Evolutionary conservation across 1,139 yeast species (phyloP), one percentile per base, ranked within the genome.

Genomic region (Eremothecium gossypii): DNA sequence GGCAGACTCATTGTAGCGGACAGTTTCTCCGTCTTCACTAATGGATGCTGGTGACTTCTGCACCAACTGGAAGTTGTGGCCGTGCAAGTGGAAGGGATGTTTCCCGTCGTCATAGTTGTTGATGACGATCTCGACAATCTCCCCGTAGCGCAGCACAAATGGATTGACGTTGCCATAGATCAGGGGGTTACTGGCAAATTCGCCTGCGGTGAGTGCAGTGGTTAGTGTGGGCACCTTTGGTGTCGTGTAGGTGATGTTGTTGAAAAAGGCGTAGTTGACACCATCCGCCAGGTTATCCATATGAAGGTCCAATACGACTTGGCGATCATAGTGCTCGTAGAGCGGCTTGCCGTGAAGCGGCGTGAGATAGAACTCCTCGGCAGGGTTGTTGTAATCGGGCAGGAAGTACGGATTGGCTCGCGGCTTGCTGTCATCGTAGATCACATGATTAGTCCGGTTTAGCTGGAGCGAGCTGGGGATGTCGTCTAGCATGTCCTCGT

Each of bases 1-100:
- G 30, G 68, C 54, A 6, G 61, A 55, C 9, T 70, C 73, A 47
- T 79, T 73, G 52, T 68, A 81, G 11, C 74, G 67, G 20, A 71
- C 70, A 36, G 83, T 83, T 17, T 76, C 83, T 32, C 47, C 52
- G 35, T 49, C 57, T 32, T 63, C 73, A 23, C 48, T 52, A 27
- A 51, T 50, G 32, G 49, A 51, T 1, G 66, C 72, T 12, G 63
- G 69, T 8, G 82, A 78, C 60, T 85, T 74, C 39, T 72, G 76
- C 39, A 82, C 66, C 12, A 79, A 65, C 64, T 83, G 93, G 70
- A 82, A 82, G 44, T 65, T 71, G 58, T 83, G 93, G 9, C 93
- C 91, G 56, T 83, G 93, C 57, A 83, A 67, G 61, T 83, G 93
- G 79, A 83, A 81, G 28, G 91, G 91, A 64, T 83, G 93, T 59